phyloP scores from a whole-genome alignment of 148 eudicot species.

The Fagopyrum esculentum region DNA sequence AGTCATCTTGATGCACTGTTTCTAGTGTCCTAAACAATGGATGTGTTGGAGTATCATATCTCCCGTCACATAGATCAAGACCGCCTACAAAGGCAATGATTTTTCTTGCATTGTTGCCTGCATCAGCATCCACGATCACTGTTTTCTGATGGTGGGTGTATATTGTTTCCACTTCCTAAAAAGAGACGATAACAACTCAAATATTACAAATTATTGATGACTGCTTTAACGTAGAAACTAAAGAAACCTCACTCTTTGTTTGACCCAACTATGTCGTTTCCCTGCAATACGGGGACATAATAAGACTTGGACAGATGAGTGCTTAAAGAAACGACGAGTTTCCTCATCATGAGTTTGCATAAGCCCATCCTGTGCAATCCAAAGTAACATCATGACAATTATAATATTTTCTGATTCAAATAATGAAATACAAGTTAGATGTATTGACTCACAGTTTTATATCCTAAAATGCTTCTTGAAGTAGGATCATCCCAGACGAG shows the following conservation, averaged over 20 bases:
- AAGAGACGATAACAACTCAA: neutral
- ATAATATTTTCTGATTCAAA: neutral
- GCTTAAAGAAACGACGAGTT: constrained; percentile 70
- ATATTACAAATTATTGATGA: neutral
- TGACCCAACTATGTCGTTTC: constrained; percentile 71
- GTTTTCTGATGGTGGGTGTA: constrained; percentile 97
- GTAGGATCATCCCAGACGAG: constrained; percentile 99
- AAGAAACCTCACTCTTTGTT: constrained; percentile 40
- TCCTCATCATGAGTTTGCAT: constrained; percentile 72
- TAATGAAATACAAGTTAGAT: neutral
- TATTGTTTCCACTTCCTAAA: constrained; percentile 82
- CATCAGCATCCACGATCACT: constrained; percentile 84
- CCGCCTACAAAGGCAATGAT: constrained; percentile 86
- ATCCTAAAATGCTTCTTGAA: constrained; percentile 88
- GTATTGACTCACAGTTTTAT: constrained; percentile 58
- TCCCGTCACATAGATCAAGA: constrained; percentile 85
- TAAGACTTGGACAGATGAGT: constrained; percentile 75
- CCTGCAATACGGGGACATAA: constrained; percentile 77
- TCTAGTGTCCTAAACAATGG: constrained; percentile 54
- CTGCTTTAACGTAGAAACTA: neutral
- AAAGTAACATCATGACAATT: neutral
- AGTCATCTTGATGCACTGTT: constrained; percentile 71
- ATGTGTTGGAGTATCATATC: constrained; percentile 88
- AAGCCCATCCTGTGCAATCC: constrained; percentile 45
- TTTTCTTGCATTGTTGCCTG: constrained; percentile 65